Evolutionary conservation across 164 flowering plant genomes (phyloP).

Genomic region (Umbilicus rupestris): DNA sequence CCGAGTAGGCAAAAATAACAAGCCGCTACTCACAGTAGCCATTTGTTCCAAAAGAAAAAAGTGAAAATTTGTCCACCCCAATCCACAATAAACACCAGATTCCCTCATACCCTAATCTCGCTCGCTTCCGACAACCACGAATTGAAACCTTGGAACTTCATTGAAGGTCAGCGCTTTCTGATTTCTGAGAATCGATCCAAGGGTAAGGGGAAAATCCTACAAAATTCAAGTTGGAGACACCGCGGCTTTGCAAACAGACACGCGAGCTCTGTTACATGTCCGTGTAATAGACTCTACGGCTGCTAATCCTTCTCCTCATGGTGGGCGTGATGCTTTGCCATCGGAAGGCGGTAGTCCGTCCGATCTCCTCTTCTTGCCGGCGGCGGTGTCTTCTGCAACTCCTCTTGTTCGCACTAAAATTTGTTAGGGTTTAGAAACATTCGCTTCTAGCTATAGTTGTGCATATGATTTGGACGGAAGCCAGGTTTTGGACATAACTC

Average conservation of each 20-base stretch:
- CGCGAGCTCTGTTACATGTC: slow-evolving; percentile 38
- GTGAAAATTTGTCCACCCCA: no score
- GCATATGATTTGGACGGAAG: no score
- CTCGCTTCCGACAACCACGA: no score
- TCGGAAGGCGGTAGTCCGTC: slow-evolving; percentile 78
- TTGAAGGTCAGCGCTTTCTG: no score
- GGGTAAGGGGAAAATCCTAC: slow-evolving; percentile 24
- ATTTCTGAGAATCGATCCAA: not conserved
- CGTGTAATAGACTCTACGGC: slow-evolving; percentile 21
- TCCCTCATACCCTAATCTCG: no score
- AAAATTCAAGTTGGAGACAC: slow-evolving; percentile 44
- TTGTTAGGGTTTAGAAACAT: not conserved
- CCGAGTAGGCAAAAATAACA: no score
- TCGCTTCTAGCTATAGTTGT: not conserved
- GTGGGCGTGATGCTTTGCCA: slow-evolving; percentile 73
- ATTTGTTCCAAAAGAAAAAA: no score
- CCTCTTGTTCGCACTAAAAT: slow-evolving; percentile 4
- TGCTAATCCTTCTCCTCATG: slow-evolving; percentile 68
- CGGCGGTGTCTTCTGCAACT: slow-evolving; percentile 30
- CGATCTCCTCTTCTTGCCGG: slow-evolving; percentile 75
- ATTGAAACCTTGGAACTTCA: no score
- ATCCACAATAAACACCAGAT: no score
- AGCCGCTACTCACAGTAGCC: no score
- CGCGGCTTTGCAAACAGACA: slow-evolving; percentile 56
- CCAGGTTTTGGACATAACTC: no score